Conservation (phyloP, 1,284 basidiomycete genomes). For the Apiotrichum porosum region DNA sequence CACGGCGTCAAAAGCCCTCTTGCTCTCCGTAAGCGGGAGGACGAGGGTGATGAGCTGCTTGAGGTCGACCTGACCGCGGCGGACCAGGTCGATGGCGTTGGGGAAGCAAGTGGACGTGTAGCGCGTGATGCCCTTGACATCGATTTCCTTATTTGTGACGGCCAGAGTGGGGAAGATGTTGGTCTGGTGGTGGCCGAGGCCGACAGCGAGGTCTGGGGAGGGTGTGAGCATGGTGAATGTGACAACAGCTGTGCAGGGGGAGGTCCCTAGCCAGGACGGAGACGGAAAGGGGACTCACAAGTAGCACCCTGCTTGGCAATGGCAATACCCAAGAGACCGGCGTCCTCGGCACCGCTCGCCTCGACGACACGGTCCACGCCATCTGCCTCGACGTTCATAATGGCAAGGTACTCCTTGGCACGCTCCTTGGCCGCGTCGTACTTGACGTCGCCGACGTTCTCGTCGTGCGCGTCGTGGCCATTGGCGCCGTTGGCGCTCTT, state of each 20-base stretch:
- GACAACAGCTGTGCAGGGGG: too few species aligned
- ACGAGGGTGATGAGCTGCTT: constrained; percentile 57
- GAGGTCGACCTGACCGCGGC: constrained; percentile 54
- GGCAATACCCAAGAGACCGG: constrained; percentile 56
- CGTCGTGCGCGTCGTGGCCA: constrained; percentile 20
- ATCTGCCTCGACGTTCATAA: constrained; percentile 39
- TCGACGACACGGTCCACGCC: constrained; percentile 62
- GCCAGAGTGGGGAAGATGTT: constrained; percentile 42
- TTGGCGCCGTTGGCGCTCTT: constrained; percentile 14
- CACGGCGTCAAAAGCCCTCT: constrained; percentile 55
- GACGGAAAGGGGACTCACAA: constrained; percentile 27
- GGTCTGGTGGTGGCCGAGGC: constrained; percentile 43
- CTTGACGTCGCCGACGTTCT: constrained; percentile 33
- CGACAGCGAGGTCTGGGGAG: constrained; percentile 37
- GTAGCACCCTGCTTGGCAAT: constrained; percentile 61
- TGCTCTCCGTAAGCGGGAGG: constrained; percentile 50
- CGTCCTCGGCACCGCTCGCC: constrained; percentile 58
- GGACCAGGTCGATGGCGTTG: constrained; percentile 55
- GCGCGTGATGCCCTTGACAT: constrained; percentile 58
- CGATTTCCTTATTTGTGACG: constrained; percentile 63
- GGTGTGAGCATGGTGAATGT: too few species aligned
- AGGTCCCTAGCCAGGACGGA: neutral
- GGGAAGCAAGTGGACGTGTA: constrained; percentile 48
- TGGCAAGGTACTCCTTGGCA: constrained; percentile 24
- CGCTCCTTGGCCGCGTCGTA: constrained; percentile 37